Base-by-base conservation (phyloP, 2,329 filamentous ascomycete species). In the Claviceps africana region DNA sequence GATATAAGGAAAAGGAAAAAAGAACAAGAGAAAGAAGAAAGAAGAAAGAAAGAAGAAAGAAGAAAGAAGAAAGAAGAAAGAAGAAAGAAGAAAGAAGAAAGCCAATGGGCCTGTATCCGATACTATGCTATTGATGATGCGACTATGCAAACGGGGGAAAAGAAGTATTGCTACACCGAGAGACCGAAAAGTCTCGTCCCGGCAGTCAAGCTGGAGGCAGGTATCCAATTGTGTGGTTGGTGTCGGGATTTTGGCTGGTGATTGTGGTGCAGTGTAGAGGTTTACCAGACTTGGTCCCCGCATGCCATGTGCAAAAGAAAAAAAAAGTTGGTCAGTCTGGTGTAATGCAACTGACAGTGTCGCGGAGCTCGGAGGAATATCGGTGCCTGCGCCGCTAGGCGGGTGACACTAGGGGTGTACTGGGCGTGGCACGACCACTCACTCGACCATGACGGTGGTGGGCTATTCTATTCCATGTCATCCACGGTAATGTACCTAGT, bases 201-300 rank as follows among this genome's bases (percentile, higher is more conserved):
- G 25, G 28, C 45, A 37, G 50, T 40, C 45, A 52, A 49, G 48
- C 46, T 33, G 25, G 15, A 33, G 33, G 33, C 19, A 15, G 30
- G 42, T 21, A 35, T 35, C 39, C 47, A 46, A 37, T 53, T 53
- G 25, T 43, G 48, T 33, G 51, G 51, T 53, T 33, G 48, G 48
- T 47, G 48, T 53, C 48, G 30, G 52, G 15, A 42, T 21, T 35
- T 25, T 10, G 17, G 45, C n/a, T 43, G 21, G 28, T 33, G 28
- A 11, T 19, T 15, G 25, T 46, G 8, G 43, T 17, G 37, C 37
- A n/a, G 47, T 17, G 37, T 25, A 11, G 22, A 30, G 28, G 19
- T 17, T n/a, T n/a, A 47, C 47, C 13, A 33, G 22, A 45, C 39
- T 53, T 30, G 43, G 51, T 21, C 48, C 51, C 51, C 47, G 48